A percentile compares a stretch with the other conserved stretches of the same genome.
phyloP scores from a whole-genome alignment of 768 basidiomycete species.

The Trametes villosa region DNA sequence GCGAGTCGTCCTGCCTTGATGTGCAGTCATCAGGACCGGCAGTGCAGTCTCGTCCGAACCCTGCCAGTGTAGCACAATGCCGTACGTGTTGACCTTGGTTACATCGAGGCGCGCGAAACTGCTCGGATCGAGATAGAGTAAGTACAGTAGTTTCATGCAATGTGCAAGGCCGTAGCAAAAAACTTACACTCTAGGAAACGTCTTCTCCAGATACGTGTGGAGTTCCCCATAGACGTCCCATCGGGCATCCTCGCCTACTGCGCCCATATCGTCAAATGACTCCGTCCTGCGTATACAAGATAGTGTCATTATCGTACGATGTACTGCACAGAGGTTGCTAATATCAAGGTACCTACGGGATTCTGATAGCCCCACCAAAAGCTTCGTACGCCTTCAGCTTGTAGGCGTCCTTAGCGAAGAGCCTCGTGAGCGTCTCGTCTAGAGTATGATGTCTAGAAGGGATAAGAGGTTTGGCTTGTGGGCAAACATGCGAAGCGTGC shows the following conservation, averaged over 20 bases:
- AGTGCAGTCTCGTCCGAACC: constrained; percentile 52
- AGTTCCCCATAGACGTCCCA: constrained; percentile 43
- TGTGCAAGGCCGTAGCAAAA: background rate
- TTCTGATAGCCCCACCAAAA: constrained; percentile 30
- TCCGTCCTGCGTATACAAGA: constrained; percentile 46
- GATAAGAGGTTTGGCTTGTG: constrained; percentile 38
- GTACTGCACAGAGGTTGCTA: background rate
- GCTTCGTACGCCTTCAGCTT: constrained; percentile 27
- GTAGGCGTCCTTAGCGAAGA: constrained; percentile 41
- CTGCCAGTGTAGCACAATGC: constrained; percentile 62
- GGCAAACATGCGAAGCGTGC: constrained; percentile 32
- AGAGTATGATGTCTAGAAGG: constrained; percentile 35
- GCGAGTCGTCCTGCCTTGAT: constrained; percentile 44
- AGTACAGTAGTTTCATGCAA: too few species aligned
- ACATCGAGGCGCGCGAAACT: constrained; percentile 48
- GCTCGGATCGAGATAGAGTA: too few species aligned
- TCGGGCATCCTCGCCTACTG: constrained; percentile 50
- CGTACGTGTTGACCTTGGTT: constrained; percentile 62
- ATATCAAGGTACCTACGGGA: constrained; percentile 40
- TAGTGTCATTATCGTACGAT: background rate
- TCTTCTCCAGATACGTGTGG: constrained; percentile 43
- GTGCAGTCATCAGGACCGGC: constrained; percentile 57
- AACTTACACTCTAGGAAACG: constrained; percentile 67
- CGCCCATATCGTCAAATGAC: constrained; percentile 50
- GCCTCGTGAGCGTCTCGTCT: constrained; percentile 34